Conservation (phyloP, 805 yeast genomes). For the Starmerella kuoi region DNA sequence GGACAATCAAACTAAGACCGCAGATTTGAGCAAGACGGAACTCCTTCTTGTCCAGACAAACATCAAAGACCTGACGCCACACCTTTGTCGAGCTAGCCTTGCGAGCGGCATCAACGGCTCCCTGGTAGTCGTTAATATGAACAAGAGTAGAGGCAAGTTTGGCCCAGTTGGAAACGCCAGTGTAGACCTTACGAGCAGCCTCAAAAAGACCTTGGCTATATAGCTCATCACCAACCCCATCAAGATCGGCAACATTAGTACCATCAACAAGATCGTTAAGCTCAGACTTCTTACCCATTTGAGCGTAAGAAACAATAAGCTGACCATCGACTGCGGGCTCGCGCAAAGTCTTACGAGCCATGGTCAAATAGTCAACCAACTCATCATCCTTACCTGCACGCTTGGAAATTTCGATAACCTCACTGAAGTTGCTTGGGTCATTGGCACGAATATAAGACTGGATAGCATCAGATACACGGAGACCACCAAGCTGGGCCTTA, state of each 20-base stretch:
- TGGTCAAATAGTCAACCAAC: slow-evolving; percentile 66
- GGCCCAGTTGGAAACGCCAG: slow-evolving; percentile 83
- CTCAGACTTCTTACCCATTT: slow-evolving; percentile 59
- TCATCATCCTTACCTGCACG: slow-evolving; percentile 96
- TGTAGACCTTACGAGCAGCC: slow-evolving; percentile 81
- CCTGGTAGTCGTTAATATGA: slow-evolving; percentile 80
- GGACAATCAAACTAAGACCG: slow-evolving; percentile 92
- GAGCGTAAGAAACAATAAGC: slow-evolving; percentile 74
- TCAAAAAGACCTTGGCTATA: slow-evolving; percentile 70
- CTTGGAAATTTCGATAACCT: slow-evolving; percentile 87
- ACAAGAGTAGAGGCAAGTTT: slow-evolving; percentile 95
- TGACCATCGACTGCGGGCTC: slow-evolving; percentile 93
- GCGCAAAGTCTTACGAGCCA: slow-evolving; percentile 85
- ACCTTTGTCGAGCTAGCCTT: slow-evolving; percentile 88
- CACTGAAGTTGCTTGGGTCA: slow-evolving; percentile 79
- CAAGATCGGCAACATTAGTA: slow-evolving; percentile 86
- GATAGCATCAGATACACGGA: slow-evolving; percentile 83
- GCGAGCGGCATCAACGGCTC: slow-evolving; percentile 97
- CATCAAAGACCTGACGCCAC: slow-evolving; percentile 96
- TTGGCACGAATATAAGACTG: slow-evolving; percentile 83
- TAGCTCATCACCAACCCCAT: slow-evolving; percentile 81
- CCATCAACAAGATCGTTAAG: slow-evolving; percentile 75
- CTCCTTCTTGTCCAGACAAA: slow-evolving; percentile 89
- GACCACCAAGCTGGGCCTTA: slow-evolving; percentile 87
- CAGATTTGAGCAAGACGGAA: slow-evolving; percentile 96